A percentile compares a stretch with the other conserved stretches of the same genome.
Evolutionary conservation across 2,329 filamentous ascomycete genomes (phyloP).

Genomic region (Ophiostoma quercus): DNA sequence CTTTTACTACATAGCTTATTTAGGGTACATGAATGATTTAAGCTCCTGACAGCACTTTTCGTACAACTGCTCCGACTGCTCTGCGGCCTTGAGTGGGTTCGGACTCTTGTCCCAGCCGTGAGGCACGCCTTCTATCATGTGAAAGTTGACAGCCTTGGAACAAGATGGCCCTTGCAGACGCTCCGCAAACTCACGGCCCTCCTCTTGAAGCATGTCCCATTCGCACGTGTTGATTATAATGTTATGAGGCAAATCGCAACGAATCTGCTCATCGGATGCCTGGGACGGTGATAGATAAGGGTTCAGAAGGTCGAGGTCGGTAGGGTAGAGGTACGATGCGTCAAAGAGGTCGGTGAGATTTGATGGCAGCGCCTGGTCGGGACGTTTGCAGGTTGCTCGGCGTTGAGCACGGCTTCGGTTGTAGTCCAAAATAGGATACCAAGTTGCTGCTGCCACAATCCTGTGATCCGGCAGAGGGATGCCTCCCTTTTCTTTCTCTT

Average conservation of each 20-base stretch:
- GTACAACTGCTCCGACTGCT: constrained; percentile 51
- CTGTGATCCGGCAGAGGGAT: constrained; percentile 37
- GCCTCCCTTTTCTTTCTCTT: neutral
- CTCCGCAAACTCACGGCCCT: constrained; percentile 28
- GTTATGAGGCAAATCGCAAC: constrained; percentile 44
- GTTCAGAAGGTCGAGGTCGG: constrained; percentile 44
- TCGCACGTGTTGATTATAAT: constrained; percentile 59
- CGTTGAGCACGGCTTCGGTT: constrained; percentile 53
- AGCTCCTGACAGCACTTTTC: constrained; percentile 42
- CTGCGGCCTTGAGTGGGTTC: constrained; percentile 51
- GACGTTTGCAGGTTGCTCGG: constrained; percentile 47
- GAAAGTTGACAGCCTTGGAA: constrained; percentile 53
- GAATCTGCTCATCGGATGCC: constrained; percentile 49
- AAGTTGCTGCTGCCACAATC: constrained; percentile 46
- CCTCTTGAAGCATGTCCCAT: constrained; percentile 33
- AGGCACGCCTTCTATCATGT: constrained; percentile 52
- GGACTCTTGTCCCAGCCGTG: constrained; percentile 65
- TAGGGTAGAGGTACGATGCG: constrained; percentile 54
- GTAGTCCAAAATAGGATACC: constrained; percentile 60
- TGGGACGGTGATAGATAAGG: constrained; percentile 55
- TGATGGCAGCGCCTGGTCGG: constrained; percentile 54
- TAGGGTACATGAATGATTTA: neutral
- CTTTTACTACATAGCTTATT: neutral
- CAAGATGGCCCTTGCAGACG: constrained; percentile 42
- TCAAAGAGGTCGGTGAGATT: constrained; percentile 59